Percentiles rank a stretch among this genome's conserved stretches.
Evolutionary conservation across 768 basidiomycete species (phyloP).

Genomic region (Scleroderma citrinum): DNA sequence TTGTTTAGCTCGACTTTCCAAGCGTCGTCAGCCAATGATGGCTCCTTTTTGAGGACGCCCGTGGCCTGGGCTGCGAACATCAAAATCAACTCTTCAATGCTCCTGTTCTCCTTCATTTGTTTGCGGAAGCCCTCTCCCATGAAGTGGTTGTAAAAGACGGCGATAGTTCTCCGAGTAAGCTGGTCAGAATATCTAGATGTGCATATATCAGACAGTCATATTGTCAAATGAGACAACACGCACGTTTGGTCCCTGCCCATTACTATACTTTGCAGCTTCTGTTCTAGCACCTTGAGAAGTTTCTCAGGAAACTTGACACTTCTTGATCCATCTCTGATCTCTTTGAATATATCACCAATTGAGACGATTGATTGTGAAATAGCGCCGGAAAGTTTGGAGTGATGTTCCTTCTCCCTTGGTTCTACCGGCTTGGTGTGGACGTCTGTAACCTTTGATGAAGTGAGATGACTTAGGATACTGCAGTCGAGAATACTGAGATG

Average conservation of each 20-base stretch:
- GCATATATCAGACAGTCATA: slow-evolving; percentile 1
- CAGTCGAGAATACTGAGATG: slow-evolving; percentile 7
- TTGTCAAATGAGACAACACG: slow-evolving; percentile 28
- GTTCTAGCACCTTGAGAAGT: slow-evolving; percentile 83
- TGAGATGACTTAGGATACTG: slow-evolving; percentile 69
- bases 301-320: slow-evolving; percentile 93
- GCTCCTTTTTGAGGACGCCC: slow-evolving; percentile 83
- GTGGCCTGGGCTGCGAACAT: slow-evolving; percentile 94
- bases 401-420: slow-evolving; percentile 56
- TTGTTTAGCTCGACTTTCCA: slow-evolving; percentile 94
- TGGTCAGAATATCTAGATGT: slow-evolving; percentile 77
- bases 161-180: slow-evolving; percentile 83
- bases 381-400: slow-evolving; percentile 59
- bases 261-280: slow-evolving; percentile 84
- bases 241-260: slow-evolving; percentile 90
- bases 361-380: slow-evolving; percentile 49
- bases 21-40: slow-evolving; percentile 71
- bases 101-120: slow-evolving; percentile 93
- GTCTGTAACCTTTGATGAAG: slow-evolving; percentile 49
- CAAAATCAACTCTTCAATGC: slow-evolving; percentile 95
- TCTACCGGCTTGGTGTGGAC: slow-evolving; percentile 30
- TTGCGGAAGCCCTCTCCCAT: slow-evolving; percentile 78
- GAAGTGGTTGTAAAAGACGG: slow-evolving; percentile 88
- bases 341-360: slow-evolving; percentile 78
- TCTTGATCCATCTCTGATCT: slow-evolving; percentile 71